Base-by-base conservation (phyloP, 306 rosid species). In the Alnus rubra region DNA sequence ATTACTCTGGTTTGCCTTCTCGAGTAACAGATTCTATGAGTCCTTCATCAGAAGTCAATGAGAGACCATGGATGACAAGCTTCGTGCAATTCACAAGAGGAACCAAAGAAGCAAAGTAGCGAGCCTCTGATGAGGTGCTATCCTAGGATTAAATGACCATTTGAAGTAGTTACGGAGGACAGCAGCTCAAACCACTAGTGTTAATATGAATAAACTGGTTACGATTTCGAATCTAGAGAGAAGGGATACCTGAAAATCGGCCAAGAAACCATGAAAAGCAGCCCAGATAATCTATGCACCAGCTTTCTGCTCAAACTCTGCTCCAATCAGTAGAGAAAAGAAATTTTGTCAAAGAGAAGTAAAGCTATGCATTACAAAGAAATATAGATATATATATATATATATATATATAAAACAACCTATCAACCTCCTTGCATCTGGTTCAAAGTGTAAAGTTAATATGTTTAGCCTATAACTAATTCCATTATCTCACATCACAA, bases 231-330 rank as follows among this genome's bases (percentile, higher is more conserved):
- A 72, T 64, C 67, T 45, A 74, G 23, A 71, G 55, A 47, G 65
- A 75, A 16, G 58, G 72, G 44, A 19, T 88, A 93, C 98, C 98
- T 91, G 93, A 95, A 95, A 86, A 95, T 88, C 30, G 99, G 98
- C 98, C 98, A 93, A 19, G 97, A 84, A 84, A 86, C 74, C 71
- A 88, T 78, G 90, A 90, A 93, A 73, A 91, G n/a, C n/a, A n/a
- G n/a, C n/a, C n/a, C n/a, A n/a, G n/a, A n/a, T n/a, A n/a, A n/a
- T n/a, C n/a, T n/a, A 90, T 95, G 98, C 18, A 93, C 98, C 74
- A 95, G 86, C 82, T 95, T 93, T 88, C 98, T 91, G 78, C 94
- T 93, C 89, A 93, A 74, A 76, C 82, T 84, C 99, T 95, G 88
- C 63, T 49, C 39, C 74, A 84, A 67, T 3, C 30, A 6, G n/a